Conservation (phyloP, 768 basidiomycete genomes). For the Mycena indigotica region DNA sequence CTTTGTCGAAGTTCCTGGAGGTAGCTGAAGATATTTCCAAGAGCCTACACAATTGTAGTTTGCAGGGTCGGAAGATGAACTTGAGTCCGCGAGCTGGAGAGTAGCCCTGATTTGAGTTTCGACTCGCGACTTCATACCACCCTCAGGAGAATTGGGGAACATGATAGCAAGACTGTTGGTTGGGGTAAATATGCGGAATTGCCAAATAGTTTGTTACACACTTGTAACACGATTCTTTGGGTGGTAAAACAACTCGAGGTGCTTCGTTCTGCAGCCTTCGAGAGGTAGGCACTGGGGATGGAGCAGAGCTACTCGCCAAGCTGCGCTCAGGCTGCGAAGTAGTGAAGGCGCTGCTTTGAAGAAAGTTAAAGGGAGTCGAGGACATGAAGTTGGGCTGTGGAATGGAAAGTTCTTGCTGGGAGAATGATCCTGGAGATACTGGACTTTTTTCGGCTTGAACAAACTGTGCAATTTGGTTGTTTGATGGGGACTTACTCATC, state of each 20-base stretch:
- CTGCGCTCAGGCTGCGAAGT: conserved; percentile 42
- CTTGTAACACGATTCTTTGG: conserved; percentile 79
- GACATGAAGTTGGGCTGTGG: conserved; percentile 20
- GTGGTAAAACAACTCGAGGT: conserved; percentile 67
- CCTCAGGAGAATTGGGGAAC: conserved; percentile 79
- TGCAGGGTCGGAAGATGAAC: conserved; percentile 58
- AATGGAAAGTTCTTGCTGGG: conserved; percentile 33
- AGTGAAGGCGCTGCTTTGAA: conserved; percentile 33
- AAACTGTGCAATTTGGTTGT: conserved; percentile 14
- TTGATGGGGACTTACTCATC: conserved; percentile 59
- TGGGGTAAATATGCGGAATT: conserved; percentile 2
- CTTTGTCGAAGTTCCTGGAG: conserved; percentile 82
- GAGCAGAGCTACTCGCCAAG: conserved; percentile 61
- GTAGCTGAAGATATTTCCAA: conserved; percentile 86
- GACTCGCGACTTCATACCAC: conserved; percentile 89
- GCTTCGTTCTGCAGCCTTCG: conserved; percentile 53
- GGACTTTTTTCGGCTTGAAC: conserved; percentile 30
- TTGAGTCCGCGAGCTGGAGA: conserved; percentile 74
- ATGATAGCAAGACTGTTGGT: conserved; percentile 70
- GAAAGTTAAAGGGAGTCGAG: conserved; percentile 31
- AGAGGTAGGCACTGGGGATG: conserved; percentile 62
- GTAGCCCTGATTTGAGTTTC: conserved; percentile 91
- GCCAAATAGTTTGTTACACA: conserved; percentile 35
- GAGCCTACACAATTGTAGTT: conserved; percentile 83
- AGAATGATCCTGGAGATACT: conserved; percentile 33